Evolutionary conservation across 495 filamentous ascomycete species (phyloP).

Genomic region (Neurospora intermedia): DNA sequence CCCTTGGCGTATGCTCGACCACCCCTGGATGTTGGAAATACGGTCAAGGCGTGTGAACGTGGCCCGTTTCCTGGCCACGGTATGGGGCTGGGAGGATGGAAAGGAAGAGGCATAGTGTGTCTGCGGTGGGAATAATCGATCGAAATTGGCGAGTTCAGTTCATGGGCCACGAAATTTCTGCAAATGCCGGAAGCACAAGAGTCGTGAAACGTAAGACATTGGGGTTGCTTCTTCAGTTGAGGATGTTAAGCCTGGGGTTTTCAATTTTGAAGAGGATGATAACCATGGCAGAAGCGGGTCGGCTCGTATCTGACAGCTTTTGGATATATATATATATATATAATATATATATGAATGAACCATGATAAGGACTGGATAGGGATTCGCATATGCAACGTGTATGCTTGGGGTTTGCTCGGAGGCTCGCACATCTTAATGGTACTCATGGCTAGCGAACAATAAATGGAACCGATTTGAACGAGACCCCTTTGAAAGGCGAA

Average conservation of each 20-base stretch:
- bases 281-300: background rate
- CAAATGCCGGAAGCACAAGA: background rate
- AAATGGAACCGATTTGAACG: background rate
- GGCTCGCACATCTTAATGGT: background rate
- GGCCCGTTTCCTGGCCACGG: conserved; percentile 78
- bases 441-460: background rate
- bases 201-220: background rate
- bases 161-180: background rate
- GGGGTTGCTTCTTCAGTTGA: background rate
- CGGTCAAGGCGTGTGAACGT: conserved; percentile 92
- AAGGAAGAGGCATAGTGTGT: conserved; percentile 4
- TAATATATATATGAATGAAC: background rate
- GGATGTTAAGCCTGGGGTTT: background rate
- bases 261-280: background rate
- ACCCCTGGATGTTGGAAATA: conserved; percentile 98
- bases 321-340: background rate
- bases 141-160: background rate
- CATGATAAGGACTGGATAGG: background rate
- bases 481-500: background rate
- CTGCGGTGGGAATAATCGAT: background rate
- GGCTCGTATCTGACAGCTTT: background rate
- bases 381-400: background rate
- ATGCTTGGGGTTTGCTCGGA: background rate
- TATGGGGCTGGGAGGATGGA: conserved; percentile 81
- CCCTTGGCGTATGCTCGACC: conserved; percentile 97